phyloP scores from a whole-genome alignment of 23 red algal genomes.

The Agarophyton chilense region DNA sequence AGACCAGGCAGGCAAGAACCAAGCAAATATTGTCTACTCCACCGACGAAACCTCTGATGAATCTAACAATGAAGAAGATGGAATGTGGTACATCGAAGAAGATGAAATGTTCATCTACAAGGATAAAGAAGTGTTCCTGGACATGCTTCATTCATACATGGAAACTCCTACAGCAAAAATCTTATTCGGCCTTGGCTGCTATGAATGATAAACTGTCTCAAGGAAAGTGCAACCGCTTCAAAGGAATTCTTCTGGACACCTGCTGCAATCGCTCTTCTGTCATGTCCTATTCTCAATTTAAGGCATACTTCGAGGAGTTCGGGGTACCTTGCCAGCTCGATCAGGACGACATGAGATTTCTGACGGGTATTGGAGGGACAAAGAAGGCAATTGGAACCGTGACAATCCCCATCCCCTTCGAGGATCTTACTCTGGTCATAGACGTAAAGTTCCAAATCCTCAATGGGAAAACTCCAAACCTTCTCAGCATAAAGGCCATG shows the following conservation, averaged over 20 bases:
- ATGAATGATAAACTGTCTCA: neutral
- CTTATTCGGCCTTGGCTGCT: neutral
- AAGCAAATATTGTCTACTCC: neutral
- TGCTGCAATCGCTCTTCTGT: conserved; percentile 22
- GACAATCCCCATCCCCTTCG: conserved; percentile 2
- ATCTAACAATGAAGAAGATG: neutral
- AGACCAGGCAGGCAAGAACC: too few relatives aligned
- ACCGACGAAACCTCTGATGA: conserved; percentile 1
- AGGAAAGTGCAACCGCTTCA: neutral
- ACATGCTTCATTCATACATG: conserved; percentile 20
- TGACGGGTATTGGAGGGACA: conserved; percentile 20
- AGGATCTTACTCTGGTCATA: conserved; percentile 1
- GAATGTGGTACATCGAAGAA: neutral
- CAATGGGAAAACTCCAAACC: neutral
- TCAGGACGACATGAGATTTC: neutral
- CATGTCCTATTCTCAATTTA: conserved; percentile 4
- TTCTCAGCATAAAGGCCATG: conserved; percentile 12
- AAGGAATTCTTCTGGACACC: neutral
- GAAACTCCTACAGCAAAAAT: neutral
- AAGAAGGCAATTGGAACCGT: conserved; percentile 1
- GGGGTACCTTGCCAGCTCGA: neutral
- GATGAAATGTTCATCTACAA: neutral
- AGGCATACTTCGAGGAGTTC: neutral
- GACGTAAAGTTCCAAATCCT: neutral
- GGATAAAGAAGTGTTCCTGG: neutral